Evolutionary conservation across 2,329 filamentous ascomycete genomes (phyloP), one percentile per base, ranked within the genome.

Genomic region (Dactylella cylindrospora): DNA sequence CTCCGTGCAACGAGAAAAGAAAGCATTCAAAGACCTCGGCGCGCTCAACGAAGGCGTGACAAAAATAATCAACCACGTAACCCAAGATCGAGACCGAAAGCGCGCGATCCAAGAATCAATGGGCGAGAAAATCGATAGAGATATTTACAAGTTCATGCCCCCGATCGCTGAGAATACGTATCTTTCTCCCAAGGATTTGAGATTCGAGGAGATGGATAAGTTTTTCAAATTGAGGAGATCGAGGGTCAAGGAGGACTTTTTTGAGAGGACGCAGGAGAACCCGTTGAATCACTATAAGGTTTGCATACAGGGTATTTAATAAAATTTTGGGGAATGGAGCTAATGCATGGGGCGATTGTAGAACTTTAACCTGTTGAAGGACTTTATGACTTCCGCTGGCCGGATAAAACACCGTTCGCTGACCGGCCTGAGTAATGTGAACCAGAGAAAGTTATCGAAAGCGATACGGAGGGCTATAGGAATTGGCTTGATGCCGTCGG

Each of bases 361-460:
- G 90, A 98, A 98, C 75, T 95, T 95, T 73, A 83, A 87, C 29
- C 82, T 98, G 64, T 86, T 97, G 74, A 86, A 86, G 25, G 90
- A 96, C 72, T 96, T 86, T 73, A 86, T 93, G 70, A 89, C 87
- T 0, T 75, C 84, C 8, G 87, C 88, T 76, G 93, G 91, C 44
- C 83, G 90, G 60, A 96, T 98, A 72, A 86, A 83, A 75, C 83
- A 86, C 72, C 78, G 81, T n/a, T 79, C 73, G 4, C 77, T 84
- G 19, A 97, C 90, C 0, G 89, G 88, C 10, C 77, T 98, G 64
- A 81, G 88, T 54, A 86, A 87, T 2, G 85, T 88, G 67, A 97
- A 97, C 77, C 93, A 98, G 77, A 81, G 93, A 67, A 90, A 86
- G 75, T 83, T 98, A 71, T 87, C 91, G 65, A 96, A 94, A 78